phyloP scores from a whole-genome alignment of 73 alveolate genomes.

The Effrenium voratum region DNA sequence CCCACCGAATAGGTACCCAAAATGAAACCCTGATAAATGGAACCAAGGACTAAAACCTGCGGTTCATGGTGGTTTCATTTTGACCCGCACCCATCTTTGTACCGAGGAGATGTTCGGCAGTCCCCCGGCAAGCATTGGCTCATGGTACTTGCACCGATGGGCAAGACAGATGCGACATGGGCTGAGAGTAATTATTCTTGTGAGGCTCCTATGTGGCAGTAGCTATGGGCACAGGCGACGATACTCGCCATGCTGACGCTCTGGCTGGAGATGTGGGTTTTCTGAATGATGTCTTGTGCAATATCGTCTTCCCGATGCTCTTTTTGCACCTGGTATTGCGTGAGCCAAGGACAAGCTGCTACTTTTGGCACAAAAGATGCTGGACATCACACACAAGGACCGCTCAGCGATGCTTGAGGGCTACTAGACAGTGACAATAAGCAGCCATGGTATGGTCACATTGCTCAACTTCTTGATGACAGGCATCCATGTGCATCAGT shows the following conservation, averaged over 20 bases:
- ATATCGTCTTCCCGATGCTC: not conserved
- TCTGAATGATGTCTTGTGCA: not conserved
- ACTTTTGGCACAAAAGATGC: not conserved
- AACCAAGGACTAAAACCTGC: too few relatives aligned
- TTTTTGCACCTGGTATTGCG: not conserved
- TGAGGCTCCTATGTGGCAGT: conserved; percentile 17
- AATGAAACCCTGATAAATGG: too few relatives aligned
- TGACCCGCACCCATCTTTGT: not conserved
- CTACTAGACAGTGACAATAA: not conserved
- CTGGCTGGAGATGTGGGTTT: not conserved
- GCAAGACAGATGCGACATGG: too few relatives aligned
- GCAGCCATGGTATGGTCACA: not conserved
- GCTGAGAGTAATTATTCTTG: too few relatives aligned
- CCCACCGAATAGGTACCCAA: too few relatives aligned
- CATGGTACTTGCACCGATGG: not conserved
- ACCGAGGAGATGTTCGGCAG: conserved; percentile 6
- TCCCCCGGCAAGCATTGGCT: not conserved
- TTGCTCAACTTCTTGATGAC: not conserved
- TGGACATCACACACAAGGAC: not conserved
- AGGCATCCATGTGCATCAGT: not conserved
- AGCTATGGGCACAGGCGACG: conserved; percentile 19
- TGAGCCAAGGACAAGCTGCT: not conserved
- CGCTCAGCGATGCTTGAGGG: not conserved
- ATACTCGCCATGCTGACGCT: not conserved
- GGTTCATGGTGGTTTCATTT: not conserved